A percentile compares a stretch with the other conserved stretches of the same genome.
Evolutionary conservation across 176 grass and related monocot genomes (phyloP).

Genomic region (Ensete ventricosum): DNA sequence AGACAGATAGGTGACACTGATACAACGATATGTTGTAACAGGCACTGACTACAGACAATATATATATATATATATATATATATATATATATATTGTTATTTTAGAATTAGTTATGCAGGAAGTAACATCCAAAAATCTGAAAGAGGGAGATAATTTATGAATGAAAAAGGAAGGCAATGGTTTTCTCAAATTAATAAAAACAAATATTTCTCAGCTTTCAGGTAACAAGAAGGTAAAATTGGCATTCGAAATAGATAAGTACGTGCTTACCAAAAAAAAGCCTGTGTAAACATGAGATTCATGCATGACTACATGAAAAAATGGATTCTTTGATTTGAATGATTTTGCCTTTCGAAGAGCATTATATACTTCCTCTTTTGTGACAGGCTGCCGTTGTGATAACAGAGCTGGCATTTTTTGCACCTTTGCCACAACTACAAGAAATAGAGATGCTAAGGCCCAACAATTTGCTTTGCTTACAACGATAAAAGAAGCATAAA

Average conservation of each 20-base stretch:
- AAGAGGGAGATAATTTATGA: background rate
- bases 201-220: background rate
- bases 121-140: background rate
- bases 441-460: conserved; percentile 9
- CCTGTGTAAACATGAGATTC: conserved; percentile 70
- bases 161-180: background rate
- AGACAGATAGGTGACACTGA: no score
- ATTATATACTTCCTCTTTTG: conserved; percentile 49
- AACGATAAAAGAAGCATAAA: conserved; percentile 25
- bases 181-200: background rate
- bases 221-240: background rate
- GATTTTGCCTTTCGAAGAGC: conserved; percentile 46
- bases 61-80: no score
- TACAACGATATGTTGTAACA: no score
- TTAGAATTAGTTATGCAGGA: background rate
- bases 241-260: background rate
- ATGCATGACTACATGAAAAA: conserved; percentile 45
- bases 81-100: no score
- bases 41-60: no score
- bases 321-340: conserved; percentile 72
- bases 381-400: conserved; percentile 59
- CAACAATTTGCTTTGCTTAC: background rate
- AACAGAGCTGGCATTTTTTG: conserved; percentile 40
- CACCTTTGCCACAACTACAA: conserved; percentile 28
- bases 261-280: conserved; percentile 71